These are phyloP conservation scores for Nemania abortiva DNA, from an alignment of 2,329 filamentous ascomycete species.

Conservation along the genomic window DNA sequence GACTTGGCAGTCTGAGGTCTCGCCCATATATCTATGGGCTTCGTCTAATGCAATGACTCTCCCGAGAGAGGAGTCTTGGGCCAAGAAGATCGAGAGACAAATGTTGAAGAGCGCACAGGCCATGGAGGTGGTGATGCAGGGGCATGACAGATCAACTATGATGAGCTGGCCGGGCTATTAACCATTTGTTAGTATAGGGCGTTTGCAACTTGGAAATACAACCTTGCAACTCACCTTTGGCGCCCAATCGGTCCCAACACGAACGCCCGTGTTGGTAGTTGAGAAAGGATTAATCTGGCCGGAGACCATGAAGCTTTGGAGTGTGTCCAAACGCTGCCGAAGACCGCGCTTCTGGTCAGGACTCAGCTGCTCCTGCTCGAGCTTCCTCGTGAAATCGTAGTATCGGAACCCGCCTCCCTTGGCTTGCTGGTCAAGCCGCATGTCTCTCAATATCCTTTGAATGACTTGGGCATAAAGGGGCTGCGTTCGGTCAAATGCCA, in stretches of 20 bases:
- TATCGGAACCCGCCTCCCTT: constrained; percentile 61
- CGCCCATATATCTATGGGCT: constrained; percentile 81
- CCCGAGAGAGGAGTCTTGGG: constrained; percentile 62
- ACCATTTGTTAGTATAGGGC: constrained; percentile 6
- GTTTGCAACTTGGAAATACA: too few species aligned
- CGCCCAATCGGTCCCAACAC: constrained; percentile 48
- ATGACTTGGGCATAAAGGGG: constrained; percentile 71
- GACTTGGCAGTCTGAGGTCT: constrained; percentile 63
- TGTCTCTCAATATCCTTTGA: constrained; percentile 66
- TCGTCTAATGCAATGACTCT: constrained; percentile 79
- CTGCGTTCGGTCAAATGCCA: constrained; percentile 63
- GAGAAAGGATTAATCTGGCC: constrained; percentile 39
- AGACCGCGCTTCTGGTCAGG: constrained; percentile 66
- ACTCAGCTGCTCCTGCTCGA: constrained; percentile 57
- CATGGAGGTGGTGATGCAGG: constrained; percentile 73
- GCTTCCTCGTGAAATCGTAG: constrained; percentile 56
- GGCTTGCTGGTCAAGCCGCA: constrained; percentile 62
- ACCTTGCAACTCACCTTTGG: constrained; percentile 42
- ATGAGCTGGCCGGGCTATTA: constrained; percentile 64
- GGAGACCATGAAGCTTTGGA: constrained; percentile 72
- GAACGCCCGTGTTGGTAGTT: not conserved
- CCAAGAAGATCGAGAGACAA: constrained; percentile 74
- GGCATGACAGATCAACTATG: constrained; percentile 79
- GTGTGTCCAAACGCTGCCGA: constrained; percentile 68
- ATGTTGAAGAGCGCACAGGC: constrained; percentile 81